Conservation (phyloP, 2,329 filamentous ascomycete species). For the Claviceps sp. region DNA sequence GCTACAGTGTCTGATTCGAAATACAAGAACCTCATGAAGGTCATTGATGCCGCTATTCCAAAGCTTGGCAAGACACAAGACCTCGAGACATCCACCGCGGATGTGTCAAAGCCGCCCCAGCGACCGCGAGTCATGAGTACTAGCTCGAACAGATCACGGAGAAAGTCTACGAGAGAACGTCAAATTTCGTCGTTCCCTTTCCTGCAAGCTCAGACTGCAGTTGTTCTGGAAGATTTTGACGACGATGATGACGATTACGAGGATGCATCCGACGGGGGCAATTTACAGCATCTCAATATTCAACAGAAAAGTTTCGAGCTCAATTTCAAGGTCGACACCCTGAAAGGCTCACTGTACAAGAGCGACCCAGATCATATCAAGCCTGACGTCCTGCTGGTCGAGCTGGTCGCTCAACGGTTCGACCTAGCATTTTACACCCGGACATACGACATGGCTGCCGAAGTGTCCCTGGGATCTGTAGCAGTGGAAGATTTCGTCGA, state of each 20-base stretch:
- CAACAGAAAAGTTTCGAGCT: conserved; percentile 92
- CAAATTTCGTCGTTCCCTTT: conserved; percentile 65
- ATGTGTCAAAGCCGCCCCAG: conserved; percentile 13
- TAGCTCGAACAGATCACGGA: conserved; percentile 31
- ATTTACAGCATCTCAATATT: conserved; percentile 49
- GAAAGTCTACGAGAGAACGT: conserved; percentile 33
- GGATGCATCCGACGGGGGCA: conserved; percentile 46
- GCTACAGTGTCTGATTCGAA: conserved; percentile 87
- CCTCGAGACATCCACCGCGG: conserved; percentile 12
- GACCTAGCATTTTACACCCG: conserved; percentile 77
- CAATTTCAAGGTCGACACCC: conserved; percentile 86
- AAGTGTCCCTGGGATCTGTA: conserved; percentile 75
- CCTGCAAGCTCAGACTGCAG: conserved; percentile 55
- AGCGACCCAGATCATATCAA: conserved; percentile 67
- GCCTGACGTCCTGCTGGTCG: conserved; percentile 72
- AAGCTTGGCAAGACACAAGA: conserved; percentile 45
- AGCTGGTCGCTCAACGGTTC: conserved; percentile 83
- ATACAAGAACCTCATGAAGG: conserved; percentile 92
- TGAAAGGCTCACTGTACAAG: conserved; percentile 84
- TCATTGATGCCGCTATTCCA: conserved; percentile 90
- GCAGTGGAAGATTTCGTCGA: conserved; percentile 93
- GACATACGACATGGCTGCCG: conserved; percentile 83
- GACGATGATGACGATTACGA: conserved; percentile 54
- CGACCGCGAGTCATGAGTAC: conserved; percentile 34
- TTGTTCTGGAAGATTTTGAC: conserved; percentile 68